phyloP scores from a whole-genome alignment of 108 stramenopile species.

The Fragilaria radians region DNA sequence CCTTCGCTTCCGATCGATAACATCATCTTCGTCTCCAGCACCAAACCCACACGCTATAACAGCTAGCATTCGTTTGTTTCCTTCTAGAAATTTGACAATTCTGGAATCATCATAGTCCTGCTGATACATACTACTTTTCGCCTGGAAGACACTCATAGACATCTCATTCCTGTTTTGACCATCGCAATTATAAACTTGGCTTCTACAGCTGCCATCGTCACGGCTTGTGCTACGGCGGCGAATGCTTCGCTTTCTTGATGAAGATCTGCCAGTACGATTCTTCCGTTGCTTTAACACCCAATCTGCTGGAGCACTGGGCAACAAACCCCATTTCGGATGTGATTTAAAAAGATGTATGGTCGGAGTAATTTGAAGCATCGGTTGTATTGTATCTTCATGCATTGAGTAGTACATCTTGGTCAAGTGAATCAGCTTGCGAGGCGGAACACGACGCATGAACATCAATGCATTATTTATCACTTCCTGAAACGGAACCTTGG shows the following conservation, averaged over 20 bases:
- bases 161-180: slow-evolving; percentile 4
- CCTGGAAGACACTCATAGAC: slow-evolving; percentile 1
- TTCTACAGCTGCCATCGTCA: neutral
- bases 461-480: slow-evolving; percentile 65
- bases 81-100: slow-evolving; percentile 11
- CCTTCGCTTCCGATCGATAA: slow-evolving; percentile 27
- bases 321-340: slow-evolving; percentile 48
- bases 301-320: slow-evolving; percentile 44
- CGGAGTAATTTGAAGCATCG: slow-evolving; percentile 19
- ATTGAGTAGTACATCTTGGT: slow-evolving; percentile 44
- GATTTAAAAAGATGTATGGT: slow-evolving; percentile 50
- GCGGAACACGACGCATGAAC: slow-evolving; percentile 76
- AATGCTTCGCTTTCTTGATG: slow-evolving; percentile 46
- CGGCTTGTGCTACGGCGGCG: slow-evolving; percentile 4
- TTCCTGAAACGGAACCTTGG: slow-evolving; percentile 73
- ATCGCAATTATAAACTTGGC: neutral
- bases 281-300: slow-evolving; percentile 60
- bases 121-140: neutral
- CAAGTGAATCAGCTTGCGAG: slow-evolving; percentile 49
- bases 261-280: slow-evolving; percentile 33
- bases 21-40: slow-evolving; percentile 33
- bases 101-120: neutral
- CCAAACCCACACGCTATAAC: slow-evolving; percentile 58
- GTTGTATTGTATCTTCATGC: slow-evolving; percentile 3
- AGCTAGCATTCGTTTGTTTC: slow-evolving; percentile 18